These are phyloP conservation scores for Camelina neglecta DNA, from an alignment of 345 rosid species.

Conservation along the genomic window DNA sequence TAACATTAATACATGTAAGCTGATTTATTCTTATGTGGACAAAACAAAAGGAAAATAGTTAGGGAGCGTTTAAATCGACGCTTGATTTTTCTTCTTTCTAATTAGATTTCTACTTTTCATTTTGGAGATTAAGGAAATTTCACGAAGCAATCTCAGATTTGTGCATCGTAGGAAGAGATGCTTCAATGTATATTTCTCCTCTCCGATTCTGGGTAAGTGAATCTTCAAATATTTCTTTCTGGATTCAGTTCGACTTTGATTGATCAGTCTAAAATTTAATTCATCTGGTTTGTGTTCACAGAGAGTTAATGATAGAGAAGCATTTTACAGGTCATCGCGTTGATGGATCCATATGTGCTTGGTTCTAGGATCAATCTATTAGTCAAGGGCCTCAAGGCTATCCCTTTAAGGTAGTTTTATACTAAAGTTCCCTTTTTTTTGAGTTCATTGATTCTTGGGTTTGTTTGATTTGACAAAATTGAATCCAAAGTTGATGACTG, in stretches of 20 bases:
- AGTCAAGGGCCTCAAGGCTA: conserved; percentile 58
- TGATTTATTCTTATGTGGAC: too few relatives aligned
- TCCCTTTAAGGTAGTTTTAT: conserved; percentile 64
- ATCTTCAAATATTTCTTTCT: background rate
- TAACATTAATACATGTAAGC: too few relatives aligned
- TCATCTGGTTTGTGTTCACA: conserved; percentile 32
- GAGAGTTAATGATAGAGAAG: conserved; percentile 96
- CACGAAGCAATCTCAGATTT: background rate
- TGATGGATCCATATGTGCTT: conserved; percentile 88
- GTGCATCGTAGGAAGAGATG: conserved; percentile 50
- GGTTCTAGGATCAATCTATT: conserved; percentile 89
- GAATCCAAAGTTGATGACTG: background rate
- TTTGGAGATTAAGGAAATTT: too few relatives aligned
- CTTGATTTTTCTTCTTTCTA: too few relatives aligned
- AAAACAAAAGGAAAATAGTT: too few relatives aligned
- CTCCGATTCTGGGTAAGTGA: conserved; percentile 82
- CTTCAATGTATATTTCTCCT: conserved; percentile 96
- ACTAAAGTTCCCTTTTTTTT: background rate
- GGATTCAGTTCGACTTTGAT: background rate
- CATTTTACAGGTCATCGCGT: conserved; percentile 95
- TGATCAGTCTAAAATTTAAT: conserved; percentile 5
- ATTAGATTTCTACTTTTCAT: too few relatives aligned
- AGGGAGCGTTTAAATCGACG: too few relatives aligned
- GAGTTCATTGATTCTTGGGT: background rate
- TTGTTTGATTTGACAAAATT: background rate